Evolutionary conservation across 495 filamentous ascomycete species (phyloP).

Genomic region (Penicillium diatomitis): DNA sequence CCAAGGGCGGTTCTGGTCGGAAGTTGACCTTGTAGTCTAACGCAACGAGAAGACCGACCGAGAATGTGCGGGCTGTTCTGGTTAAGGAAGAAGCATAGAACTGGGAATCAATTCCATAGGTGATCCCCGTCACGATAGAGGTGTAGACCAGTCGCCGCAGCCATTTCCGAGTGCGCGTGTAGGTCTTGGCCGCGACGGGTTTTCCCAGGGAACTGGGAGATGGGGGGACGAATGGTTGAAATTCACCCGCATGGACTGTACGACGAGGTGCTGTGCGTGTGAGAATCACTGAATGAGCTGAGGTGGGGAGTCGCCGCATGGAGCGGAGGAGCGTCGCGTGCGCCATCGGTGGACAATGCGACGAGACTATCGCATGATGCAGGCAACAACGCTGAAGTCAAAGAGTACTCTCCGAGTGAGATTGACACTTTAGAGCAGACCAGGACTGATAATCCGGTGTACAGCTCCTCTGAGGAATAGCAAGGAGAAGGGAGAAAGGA

Average conservation of each 20-base stretch:
- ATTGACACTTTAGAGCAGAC: not conserved
- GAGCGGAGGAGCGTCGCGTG: slow-evolving; percentile 20
- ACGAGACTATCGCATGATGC: slow-evolving; percentile 8
- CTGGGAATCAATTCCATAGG: slow-evolving; percentile 59
- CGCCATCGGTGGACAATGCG: slow-evolving; percentile 11
- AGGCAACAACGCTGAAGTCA: not conserved
- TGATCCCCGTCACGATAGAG: slow-evolving; percentile 45
- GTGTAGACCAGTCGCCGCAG: slow-evolving; percentile 60
- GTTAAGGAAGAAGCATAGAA: slow-evolving; percentile 69
- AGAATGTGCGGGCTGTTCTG: slow-evolving; percentile 75
- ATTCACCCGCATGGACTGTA: slow-evolving; percentile 29
- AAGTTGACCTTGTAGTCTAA: slow-evolving; percentile 97
- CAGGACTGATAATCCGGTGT: not conserved
- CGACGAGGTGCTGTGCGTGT: slow-evolving; percentile 10
- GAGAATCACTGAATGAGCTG: slow-evolving; percentile 2
- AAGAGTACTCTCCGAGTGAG: not conserved
- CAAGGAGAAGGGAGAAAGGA: not conserved
- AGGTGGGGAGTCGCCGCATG: slow-evolving; percentile 11
- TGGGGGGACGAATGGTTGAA: slow-evolving; percentile 70
- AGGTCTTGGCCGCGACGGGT: slow-evolving; percentile 54
- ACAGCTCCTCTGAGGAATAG: not conserved
- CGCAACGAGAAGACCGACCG: slow-evolving; percentile 69
- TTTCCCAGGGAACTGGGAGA: slow-evolving; percentile 71
- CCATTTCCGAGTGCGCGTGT: slow-evolving; percentile 63
- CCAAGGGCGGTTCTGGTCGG: slow-evolving; percentile 60